A percentile compares a stretch with the other conserved stretches of the same genome.
Evolutionary conservation across 1,284 basidiomycete species (phyloP).

Genomic region (Ustilago trichophora): DNA sequence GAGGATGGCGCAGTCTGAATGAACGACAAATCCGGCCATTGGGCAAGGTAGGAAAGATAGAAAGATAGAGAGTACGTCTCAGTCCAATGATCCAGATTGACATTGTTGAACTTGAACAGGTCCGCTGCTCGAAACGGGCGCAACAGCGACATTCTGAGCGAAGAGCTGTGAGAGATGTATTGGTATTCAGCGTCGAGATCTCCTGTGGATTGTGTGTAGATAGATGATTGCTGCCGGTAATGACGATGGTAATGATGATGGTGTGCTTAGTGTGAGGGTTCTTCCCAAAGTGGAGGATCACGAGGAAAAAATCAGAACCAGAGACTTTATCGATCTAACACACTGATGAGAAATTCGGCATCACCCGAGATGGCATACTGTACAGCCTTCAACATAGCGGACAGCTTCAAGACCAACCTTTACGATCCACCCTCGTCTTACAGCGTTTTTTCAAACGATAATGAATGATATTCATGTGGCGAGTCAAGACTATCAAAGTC

Average conservation of each 20-base stretch:
- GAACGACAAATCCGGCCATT: constrained; percentile 89
- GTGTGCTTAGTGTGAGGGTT: too few species aligned
- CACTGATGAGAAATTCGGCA: too few species aligned
- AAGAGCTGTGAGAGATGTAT: too few species aligned
- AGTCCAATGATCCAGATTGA: constrained; percentile 91
- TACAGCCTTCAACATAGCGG: too few species aligned
- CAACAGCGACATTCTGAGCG: constrained; percentile 77
- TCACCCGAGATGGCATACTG: too few species aligned
- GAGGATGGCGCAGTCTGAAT: constrained; percentile 76
- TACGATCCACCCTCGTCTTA: too few species aligned
- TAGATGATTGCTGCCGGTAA: too few species aligned
- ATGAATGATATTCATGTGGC: background rate
- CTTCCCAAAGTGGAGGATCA: background rate
- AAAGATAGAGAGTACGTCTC: constrained; percentile 89
- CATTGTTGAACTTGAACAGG: constrained; percentile 90
- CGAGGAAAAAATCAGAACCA: background rate
- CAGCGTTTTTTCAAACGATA: too few species aligned
- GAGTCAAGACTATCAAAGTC: background rate
- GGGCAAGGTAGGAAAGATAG: constrained; percentile 83
- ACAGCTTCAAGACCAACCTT: too few species aligned
- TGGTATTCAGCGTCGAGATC: too few species aligned
- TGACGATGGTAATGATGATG: background rate
- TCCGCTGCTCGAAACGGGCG: constrained; percentile 85
- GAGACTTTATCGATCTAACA: too few species aligned
- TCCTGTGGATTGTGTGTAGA: too few species aligned